phyloP scores from a whole-genome alignment of 2,329 filamentous ascomycete species.

The Claviceps paspali region DNA sequence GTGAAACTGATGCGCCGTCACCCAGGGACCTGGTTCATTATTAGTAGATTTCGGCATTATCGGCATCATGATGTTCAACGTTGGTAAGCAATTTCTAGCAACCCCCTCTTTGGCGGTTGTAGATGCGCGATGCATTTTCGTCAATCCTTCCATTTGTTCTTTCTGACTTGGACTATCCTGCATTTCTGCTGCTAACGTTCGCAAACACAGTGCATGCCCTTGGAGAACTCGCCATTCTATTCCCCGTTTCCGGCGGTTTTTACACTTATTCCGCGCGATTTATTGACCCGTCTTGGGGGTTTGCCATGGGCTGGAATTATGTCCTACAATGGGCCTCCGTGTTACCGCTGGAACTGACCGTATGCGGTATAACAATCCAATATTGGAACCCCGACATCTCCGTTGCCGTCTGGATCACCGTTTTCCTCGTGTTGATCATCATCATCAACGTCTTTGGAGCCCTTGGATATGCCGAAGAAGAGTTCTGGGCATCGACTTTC shows the following conservation, averaged over 20 bases:
- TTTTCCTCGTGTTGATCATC: slow-evolving; percentile 31
- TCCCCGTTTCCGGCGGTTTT: slow-evolving; percentile 44
- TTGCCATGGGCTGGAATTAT: slow-evolving; percentile 36
- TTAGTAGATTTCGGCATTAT: slow-evolving; percentile 38
- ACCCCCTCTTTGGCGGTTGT: neutral
- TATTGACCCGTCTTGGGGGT: slow-evolving; percentile 42
- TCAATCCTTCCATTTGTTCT: neutral
- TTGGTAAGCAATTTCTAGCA: slow-evolving; percentile 19
- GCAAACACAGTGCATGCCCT: slow-evolving; percentile 31
- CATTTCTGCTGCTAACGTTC: neutral
- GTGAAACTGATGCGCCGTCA: neutral
- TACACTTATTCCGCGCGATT: slow-evolving; percentile 44
- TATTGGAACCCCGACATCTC: slow-evolving; percentile 32
- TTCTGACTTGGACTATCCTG: neutral
- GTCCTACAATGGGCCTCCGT: slow-evolving; percentile 33
- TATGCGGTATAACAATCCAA: slow-evolving; percentile 33
- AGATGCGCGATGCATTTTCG: no score
- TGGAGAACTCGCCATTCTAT: slow-evolving; percentile 42
- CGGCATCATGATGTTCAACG: slow-evolving; percentile 45
- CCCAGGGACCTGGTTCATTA: slow-evolving; percentile 25
- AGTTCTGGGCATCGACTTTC: slow-evolving; percentile 35
- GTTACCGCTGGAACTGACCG: slow-evolving; percentile 32
- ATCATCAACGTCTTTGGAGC: slow-evolving; percentile 37
- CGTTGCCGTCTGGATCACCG: slow-evolving; percentile 32
- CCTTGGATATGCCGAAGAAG: slow-evolving; percentile 33